These are phyloP conservation scores for Pichia ethanolica DNA, from an alignment of 805 yeast species.

Conservation along the genomic window DNA sequence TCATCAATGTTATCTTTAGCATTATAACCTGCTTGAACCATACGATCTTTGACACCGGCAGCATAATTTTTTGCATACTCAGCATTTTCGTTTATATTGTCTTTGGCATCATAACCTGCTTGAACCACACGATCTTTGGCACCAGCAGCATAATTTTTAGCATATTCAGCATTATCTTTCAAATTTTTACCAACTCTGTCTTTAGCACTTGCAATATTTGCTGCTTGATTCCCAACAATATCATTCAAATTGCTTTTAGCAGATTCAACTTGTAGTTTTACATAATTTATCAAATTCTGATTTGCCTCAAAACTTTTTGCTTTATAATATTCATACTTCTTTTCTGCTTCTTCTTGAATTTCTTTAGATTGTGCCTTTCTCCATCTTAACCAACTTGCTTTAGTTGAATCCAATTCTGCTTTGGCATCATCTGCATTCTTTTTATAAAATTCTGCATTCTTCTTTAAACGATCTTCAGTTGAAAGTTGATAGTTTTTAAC, in stretches of 20 bases:
- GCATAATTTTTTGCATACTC: too few species aligned
- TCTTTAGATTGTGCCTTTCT: background rate
- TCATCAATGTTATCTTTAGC: background rate
- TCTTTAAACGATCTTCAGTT: constrained; percentile 19
- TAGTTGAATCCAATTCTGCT: background rate
- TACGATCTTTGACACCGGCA: background rate
- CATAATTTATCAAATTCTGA: constrained; percentile 3
- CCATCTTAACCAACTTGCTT: background rate
- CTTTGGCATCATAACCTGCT: too few species aligned
- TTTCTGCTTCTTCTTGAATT: constrained; percentile 16
- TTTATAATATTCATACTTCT: constrained; percentile 16
- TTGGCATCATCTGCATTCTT: constrained; percentile 8
- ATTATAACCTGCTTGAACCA: constrained; percentile 5
- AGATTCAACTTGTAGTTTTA: too few species aligned
- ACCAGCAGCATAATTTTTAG: too few species aligned
- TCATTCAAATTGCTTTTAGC: too few species aligned
- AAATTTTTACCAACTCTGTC: too few species aligned
- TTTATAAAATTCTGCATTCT: constrained; percentile 18
- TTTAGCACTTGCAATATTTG: too few species aligned
- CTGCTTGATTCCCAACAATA: too few species aligned
- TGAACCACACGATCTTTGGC: too few species aligned
- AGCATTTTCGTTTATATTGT: too few species aligned
- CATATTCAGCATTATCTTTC: too few species aligned
- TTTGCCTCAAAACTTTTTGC: constrained; percentile 18
- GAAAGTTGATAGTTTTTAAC: constrained; percentile 31